Evolutionary conservation across 2,329 filamentous ascomycete species (phyloP).

Genomic region (Cylindrodendrum hubeiense): DNA sequence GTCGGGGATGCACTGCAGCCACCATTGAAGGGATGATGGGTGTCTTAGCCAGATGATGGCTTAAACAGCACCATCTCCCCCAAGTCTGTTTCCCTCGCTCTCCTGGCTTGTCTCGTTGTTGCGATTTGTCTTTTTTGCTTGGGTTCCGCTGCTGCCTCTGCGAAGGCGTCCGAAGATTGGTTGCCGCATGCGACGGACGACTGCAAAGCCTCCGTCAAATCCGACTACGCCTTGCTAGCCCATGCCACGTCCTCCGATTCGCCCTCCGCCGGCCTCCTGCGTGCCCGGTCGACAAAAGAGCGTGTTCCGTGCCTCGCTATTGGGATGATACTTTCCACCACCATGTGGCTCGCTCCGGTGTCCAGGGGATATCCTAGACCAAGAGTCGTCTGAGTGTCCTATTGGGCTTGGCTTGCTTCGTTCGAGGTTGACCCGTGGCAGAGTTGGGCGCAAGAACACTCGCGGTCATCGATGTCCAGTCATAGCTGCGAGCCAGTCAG

Average conservation of each 20-base stretch:
- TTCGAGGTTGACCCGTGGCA: background rate
- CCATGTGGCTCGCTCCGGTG: background rate
- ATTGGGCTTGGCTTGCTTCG: background rate
- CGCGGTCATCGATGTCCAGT: too few relatives aligned
- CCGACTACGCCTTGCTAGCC: background rate
- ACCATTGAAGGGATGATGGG: background rate
- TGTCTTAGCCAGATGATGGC: background rate
- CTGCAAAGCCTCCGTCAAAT: background rate
- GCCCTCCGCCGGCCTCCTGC: background rate
- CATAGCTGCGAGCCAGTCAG: too few relatives aligned
- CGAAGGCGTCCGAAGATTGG: background rate
- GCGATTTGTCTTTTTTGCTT: background rate
- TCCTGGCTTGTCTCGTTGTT: too few relatives aligned
- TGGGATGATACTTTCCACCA: background rate
- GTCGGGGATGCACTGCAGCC: background rate
- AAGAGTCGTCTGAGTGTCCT: background rate
- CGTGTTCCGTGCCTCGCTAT: background rate
- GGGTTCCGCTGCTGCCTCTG: background rate
- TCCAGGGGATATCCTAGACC: background rate
- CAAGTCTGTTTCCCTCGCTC: background rate
- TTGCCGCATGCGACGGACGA: background rate
- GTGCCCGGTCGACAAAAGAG: background rate
- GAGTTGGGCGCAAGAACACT: background rate
- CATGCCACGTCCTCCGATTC: background rate
- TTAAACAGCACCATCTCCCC: background rate